phyloP scores from a whole-genome alignment of 352 stramenopile genomes.

The Globisporangium echinulatum region DNA sequence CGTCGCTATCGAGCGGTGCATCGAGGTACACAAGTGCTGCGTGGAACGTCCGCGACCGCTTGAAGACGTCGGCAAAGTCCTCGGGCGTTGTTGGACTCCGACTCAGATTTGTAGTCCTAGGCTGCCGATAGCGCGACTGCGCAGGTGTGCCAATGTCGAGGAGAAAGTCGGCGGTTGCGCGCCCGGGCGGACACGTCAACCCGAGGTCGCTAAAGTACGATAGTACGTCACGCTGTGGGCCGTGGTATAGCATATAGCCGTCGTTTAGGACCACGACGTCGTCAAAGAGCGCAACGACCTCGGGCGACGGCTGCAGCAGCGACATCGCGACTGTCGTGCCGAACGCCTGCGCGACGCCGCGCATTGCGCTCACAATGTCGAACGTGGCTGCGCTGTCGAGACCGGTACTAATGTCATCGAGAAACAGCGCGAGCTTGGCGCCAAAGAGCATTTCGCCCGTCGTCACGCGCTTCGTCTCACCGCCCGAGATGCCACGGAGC shows the following conservation, averaged over 20 bases:
- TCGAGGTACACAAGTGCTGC: background rate
- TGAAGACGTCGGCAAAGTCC: background rate
- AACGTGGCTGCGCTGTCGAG: constrained; percentile 87
- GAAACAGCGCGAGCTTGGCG: constrained; percentile 64
- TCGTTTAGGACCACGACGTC: constrained; percentile 75
- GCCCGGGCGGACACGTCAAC: background rate
- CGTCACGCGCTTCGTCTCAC: constrained; percentile 64
- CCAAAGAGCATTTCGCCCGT: constrained; percentile 80
- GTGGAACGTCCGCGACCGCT: background rate
- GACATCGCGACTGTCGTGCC: constrained; percentile 37
- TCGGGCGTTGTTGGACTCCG: too few species aligned
- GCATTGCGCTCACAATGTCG: constrained; percentile 83
- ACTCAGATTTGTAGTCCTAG: too few species aligned
- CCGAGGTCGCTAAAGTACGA: background rate
- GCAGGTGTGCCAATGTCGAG: background rate
- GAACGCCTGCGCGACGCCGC: constrained; percentile 31
- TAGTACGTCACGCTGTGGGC: background rate
- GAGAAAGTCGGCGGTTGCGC: background rate
- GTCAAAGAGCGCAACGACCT: constrained; percentile 88
- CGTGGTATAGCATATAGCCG: constrained; percentile 21
- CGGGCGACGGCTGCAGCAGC: constrained; percentile 78
- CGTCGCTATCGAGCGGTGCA: background rate
- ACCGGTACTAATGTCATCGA: constrained; percentile 90
- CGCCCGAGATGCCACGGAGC: constrained; percentile 51
- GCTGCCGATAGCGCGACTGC: too few species aligned